Base-by-base conservation (phyloP, 2,329 filamentous ascomycete genomes). In the Trichocomaceae sp. region DNA sequence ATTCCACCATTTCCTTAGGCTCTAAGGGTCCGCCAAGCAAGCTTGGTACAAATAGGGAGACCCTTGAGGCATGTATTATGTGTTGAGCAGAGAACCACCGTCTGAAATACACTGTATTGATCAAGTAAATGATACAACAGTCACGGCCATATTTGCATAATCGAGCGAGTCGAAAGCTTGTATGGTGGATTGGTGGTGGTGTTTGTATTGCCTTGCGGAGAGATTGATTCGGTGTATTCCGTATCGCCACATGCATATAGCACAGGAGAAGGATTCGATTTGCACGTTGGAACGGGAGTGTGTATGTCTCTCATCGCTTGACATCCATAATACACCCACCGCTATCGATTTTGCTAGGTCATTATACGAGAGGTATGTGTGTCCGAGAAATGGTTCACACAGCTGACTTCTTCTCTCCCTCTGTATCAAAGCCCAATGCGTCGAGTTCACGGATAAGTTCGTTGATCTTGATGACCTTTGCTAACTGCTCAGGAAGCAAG, bases 381-480 rank as follows among this genome's bases (percentile, higher is more conserved):
- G 17, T 31, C 33, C 5, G 17, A 31, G 23, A 33, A 41, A 13
- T 29, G 26, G 13, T 17, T 45, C 26, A 52, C 50, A 49, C 50
- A 39, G 37, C 35, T 17, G 49, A 5, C 35, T 55, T 57, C 63
- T 78, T 80, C 58, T 91, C 87, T 2, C 86, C 89, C 9, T 95
- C 87, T 1, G 82, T 74, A 69, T 95, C 87, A 59, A 97, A 90
- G 0, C 92, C 92, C 26, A 99, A 77, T 2, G 82, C 80, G 64
- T 95, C 88, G 54, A 99, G 75, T 69, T 97, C 91, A 12, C 90
- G 83, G 56, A 96, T 85, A 50, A 99, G 80, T 75, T 99, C 93
- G 59, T 89, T 90, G 69, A 99, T 96, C 73, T 93, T 95, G 70
- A 96, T 95, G 54, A 99, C 89, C 76, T 99, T 99, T 63, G 92